Evolutionary conservation across 2,329 filamentous ascomycete genomes (phyloP).

Genomic region (Helotiales sp.): DNA sequence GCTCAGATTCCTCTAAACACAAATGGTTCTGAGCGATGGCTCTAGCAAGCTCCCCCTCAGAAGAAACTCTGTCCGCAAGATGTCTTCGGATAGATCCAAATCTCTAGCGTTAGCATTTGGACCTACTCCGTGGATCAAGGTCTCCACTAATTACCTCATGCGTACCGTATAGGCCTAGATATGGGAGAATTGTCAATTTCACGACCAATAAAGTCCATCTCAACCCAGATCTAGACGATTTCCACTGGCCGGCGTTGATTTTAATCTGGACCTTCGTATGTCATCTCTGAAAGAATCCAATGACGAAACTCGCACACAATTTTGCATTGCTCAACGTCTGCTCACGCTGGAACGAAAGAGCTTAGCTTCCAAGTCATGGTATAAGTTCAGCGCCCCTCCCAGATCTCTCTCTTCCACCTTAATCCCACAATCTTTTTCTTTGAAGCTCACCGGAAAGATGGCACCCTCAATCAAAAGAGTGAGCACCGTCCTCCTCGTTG

Average conservation of each 20-base stretch:
- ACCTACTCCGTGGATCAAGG: not conserved
- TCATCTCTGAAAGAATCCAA: not conserved
- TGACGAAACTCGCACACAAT: not conserved
- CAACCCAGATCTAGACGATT: not conserved
- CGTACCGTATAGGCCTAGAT: not conserved
- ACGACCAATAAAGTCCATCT: not conserved
- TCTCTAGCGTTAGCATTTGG: not conserved
- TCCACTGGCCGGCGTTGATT: not conserved
- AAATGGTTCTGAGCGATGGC: too few relatives aligned
- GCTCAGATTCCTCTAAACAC: too few relatives aligned
- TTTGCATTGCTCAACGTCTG: not conserved
- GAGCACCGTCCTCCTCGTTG: not conserved
- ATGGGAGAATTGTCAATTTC: not conserved
- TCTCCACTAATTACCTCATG: not conserved
- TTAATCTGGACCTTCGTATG: not conserved
- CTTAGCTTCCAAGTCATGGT: not conserved
- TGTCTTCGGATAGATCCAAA: not conserved
- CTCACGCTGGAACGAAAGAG: not conserved
- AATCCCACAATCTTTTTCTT: not conserved
- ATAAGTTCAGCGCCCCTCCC: not conserved
- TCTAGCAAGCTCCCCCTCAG: not conserved
- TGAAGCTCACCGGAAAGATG: not conserved
- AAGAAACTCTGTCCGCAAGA: not conserved
- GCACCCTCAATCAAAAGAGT: not conserved
- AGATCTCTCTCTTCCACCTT: not conserved